Evolutionary conservation across 352 stramenopile species (phyloP).

Genomic region (Phytophthora citrophthora): DNA sequence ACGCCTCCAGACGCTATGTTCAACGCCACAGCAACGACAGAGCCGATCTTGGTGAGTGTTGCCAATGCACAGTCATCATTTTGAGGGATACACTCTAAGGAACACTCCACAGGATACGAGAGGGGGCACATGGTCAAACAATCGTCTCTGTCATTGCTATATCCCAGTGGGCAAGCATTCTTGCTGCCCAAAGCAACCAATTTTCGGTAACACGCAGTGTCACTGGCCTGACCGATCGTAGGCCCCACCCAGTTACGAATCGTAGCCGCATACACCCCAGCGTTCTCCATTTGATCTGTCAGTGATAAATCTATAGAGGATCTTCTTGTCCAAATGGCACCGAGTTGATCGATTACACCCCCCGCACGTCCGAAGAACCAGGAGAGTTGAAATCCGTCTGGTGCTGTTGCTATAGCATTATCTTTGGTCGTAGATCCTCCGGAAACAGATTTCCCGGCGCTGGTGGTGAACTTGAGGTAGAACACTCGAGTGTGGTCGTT

Average conservation of each 20-base stretch:
- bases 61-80: conserved; percentile 48
- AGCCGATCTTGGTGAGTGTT: conserved; percentile 30
- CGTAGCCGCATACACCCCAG: not conserved
- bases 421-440: conserved; percentile 1
- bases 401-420: not conserved
- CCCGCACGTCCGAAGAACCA: conserved; percentile 12
- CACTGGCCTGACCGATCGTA: conserved; percentile 12
- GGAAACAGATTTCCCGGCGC: not conserved
- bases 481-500: conserved; percentile 16
- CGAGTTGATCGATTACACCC: conserved; percentile 16
- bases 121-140: conserved; percentile 40
- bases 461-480: conserved; percentile 18
- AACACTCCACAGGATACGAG: conserved; percentile 56
- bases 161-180: conserved; percentile 13
- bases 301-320: conserved; percentile 4
- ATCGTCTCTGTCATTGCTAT: conserved; percentile 9
- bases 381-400: conserved; percentile 8
- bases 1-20: conserved; percentile 36
- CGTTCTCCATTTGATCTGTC: not conserved
- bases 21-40: conserved; percentile 38
- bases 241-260: conserved; percentile 31
- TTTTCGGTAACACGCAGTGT: conserved; percentile 25
- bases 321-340: conserved; percentile 23
- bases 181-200: not conserved
- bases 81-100: conserved; percentile 55